Conservation (phyloP, 805 yeast species). For the Candida palmyrensis region DNA sequence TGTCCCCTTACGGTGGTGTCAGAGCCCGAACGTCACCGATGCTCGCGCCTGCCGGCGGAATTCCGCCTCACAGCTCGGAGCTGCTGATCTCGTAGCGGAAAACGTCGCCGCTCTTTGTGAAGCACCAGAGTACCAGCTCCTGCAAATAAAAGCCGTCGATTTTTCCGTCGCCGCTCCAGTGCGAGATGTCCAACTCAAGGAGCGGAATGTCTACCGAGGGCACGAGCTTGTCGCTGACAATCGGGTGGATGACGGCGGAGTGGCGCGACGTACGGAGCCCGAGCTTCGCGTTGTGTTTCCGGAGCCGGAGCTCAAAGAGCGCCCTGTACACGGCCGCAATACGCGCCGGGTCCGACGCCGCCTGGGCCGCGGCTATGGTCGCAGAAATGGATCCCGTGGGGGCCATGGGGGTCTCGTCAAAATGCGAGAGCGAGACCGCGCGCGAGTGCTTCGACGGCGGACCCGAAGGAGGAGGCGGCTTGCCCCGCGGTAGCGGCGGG, state of each 20-base stretch:
- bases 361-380: too few relatives aligned
- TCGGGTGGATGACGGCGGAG: conserved; percentile 29
- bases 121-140: conserved; percentile 27
- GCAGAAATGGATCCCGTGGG: conserved; percentile 12
- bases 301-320: conserved; percentile 29
- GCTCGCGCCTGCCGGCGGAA: too few relatives aligned
- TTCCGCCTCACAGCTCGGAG: background rate
- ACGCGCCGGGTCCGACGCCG: too few relatives aligned
- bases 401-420: background rate
- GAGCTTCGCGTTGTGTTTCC: conserved; percentile 23
- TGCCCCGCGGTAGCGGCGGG: conserved; percentile 1
- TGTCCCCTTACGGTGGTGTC: too few relatives aligned
- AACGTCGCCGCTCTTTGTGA: conserved; percentile 36
- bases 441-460: background rate
- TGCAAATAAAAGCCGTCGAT: conserved; percentile 29
- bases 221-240: conserved; percentile 30
- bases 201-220: conserved; percentile 37
- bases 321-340: conserved; percentile 29
- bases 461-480: background rate
- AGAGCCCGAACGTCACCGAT: too few relatives aligned
- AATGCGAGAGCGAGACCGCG: background rate
- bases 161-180: conserved; percentile 30
- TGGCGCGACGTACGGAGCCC: conserved; percentile 7
- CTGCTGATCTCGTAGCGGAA: conserved; percentile 20
- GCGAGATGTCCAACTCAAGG: conserved; percentile 26